phyloP scores from a whole-genome alignment of 225 moss, liverwort and hornwort species.

The Sphagnum contortum region DNA sequence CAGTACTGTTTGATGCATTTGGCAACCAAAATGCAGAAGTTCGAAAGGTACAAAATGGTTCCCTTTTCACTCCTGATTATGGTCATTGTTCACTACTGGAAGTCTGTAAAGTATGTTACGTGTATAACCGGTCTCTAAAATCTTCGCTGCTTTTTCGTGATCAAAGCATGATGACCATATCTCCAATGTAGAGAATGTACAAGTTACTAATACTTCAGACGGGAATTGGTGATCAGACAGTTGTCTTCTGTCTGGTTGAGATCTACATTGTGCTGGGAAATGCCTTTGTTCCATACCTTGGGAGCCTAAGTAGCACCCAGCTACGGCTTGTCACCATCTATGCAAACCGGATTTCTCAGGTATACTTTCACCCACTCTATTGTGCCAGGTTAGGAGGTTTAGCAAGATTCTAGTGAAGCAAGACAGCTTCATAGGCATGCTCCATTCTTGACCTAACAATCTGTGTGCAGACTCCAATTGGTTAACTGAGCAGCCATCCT shows the following conservation, averaged over 20 bases:
- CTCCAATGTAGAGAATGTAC: too few species aligned
- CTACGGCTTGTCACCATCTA: slow-evolving; percentile 91
- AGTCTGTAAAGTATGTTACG: not conserved
- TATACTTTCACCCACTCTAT: slow-evolving; percentile 6
- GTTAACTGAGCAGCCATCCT: too few species aligned
- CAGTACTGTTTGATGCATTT: slow-evolving; percentile 88
- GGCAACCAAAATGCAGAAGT: slow-evolving; percentile 92
- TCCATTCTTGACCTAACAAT: too few species aligned
- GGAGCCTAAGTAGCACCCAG: slow-evolving; percentile 91
- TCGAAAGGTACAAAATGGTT: slow-evolving; percentile 45
- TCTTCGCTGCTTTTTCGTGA: too few species aligned
- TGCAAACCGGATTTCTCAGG: slow-evolving; percentile 90
- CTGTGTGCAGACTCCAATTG: too few species aligned
- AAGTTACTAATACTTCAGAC: not conserved
- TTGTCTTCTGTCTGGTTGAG: slow-evolving; percentile 97
- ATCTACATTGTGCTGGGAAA: slow-evolving; percentile 91
- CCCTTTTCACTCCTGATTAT: too few species aligned
- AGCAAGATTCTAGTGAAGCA: not conserved
- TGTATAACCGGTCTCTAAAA: too few species aligned
- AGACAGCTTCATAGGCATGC: too few species aligned
- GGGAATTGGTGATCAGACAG: slow-evolving; percentile 36
- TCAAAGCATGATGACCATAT: too few species aligned
- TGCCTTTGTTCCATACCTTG: slow-evolving; percentile 93
- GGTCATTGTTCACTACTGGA: too few species aligned
- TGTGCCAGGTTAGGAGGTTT: not conserved